Evolutionary conservation across 495 filamentous ascomycete genomes (phyloP), one percentile per base, ranked within the genome.

Genomic region (Talaromyces ruber): DNA sequence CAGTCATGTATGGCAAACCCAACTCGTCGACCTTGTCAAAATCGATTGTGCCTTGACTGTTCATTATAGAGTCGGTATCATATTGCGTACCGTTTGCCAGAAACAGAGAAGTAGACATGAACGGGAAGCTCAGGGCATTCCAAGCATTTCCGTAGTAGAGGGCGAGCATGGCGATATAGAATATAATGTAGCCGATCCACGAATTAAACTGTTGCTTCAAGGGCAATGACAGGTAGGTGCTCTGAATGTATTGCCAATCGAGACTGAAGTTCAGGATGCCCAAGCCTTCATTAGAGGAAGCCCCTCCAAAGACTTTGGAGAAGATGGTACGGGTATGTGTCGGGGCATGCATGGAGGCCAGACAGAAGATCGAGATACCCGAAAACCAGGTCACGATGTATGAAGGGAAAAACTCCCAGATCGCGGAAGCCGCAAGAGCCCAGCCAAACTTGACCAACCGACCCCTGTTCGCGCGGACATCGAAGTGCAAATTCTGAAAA

Each of bases 241-340:
- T 79, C 64, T 30, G 54, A 29, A 81, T 73, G 59, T 82, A 82
- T 56, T 82, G 73, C 80, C 80, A 82, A 65, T 82, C 80, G 22
- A 82, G 73, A 7, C 71, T 74, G 21, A 81, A 37, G 69, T 39
- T 39, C 30, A 59, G 16, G 12, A 59, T 25, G 0, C 80, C 80
- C 18, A 74, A 47, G 29, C 72, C 72, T 57, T 68, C 81, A 63
- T 84, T 82, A 1, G 81, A 80, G 16, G 67, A 63, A 4, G 81
- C 69, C 0, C 81, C 81, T 6, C 81, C 81, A 56, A 84, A 84
- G 12, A 84, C 61, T 6, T 81, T 82, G 55, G 83, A 82, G n/a
- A 83, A 63, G 34, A 67, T 43, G 43, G 66, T 53, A 59, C 74
- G 74, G 63, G 58, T 58, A 34, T 64, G 61, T 21, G 63, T 55